Evolutionary conservation across 768 basidiomycete genomes (phyloP).

Genomic region (Gelatoporia subvermispora): DNA sequence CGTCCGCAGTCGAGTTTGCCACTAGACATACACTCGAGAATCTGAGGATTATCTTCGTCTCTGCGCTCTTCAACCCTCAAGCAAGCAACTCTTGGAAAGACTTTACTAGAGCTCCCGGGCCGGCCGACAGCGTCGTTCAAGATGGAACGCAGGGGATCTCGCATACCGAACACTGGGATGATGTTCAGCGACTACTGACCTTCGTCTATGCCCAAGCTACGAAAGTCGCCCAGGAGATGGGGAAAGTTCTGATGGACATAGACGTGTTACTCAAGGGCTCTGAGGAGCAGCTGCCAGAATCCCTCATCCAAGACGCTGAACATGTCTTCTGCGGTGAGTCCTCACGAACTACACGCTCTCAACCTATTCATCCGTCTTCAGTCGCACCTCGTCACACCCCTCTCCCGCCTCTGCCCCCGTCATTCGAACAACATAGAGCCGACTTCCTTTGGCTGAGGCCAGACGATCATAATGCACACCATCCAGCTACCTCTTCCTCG

Average conservation of each 20-base stretch:
- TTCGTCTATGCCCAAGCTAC: slow-evolving; percentile 86
- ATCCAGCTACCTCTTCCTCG: slow-evolving; percentile 3
- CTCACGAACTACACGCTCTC: slow-evolving; percentile 2
- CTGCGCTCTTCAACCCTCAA: slow-evolving; percentile 42
- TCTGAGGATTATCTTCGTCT: slow-evolving; percentile 63
- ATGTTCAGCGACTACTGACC: slow-evolving; percentile 72
- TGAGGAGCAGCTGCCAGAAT: slow-evolving; percentile 36
- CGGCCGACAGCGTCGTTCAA: neutral
- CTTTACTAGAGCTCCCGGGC: neutral
- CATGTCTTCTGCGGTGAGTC: slow-evolving; percentile 20
- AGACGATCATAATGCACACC: slow-evolving; percentile 11
- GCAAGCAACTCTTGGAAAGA: neutral
- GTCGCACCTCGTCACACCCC: slow-evolving; percentile 6
- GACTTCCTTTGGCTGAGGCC: slow-evolving; percentile 13
- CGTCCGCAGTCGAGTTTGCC: slow-evolving; percentile 48
- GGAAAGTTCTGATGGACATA: slow-evolving; percentile 70
- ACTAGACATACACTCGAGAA: slow-evolving; percentile 39
- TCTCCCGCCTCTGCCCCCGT: slow-evolving; percentile 5
- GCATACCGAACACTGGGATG: slow-evolving; percentile 53
- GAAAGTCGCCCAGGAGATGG: slow-evolving; percentile 59
- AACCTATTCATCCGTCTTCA: neutral
- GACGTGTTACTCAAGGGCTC: slow-evolving; percentile 70
- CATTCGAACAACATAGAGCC: neutral
- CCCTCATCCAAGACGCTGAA: slow-evolving; percentile 34
- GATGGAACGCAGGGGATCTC: slow-evolving; percentile 15